phyloP scores from a whole-genome alignment of 176 grass and related monocot species.

The Paspalum notatum region DNA sequence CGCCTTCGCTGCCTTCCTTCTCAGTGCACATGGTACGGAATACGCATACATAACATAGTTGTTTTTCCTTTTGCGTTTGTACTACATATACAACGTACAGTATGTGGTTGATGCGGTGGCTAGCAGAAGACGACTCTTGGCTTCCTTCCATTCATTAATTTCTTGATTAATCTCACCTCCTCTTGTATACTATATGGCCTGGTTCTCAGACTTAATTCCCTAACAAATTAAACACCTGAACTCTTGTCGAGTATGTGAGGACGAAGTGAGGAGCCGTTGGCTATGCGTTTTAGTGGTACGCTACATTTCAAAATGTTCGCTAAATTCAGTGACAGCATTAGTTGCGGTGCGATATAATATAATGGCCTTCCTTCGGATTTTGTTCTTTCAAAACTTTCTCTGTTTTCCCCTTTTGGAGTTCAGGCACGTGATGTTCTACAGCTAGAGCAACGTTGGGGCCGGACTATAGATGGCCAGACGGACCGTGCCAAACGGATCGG shows the following conservation, averaged over 20 bases:
- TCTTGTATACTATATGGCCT: neutral
- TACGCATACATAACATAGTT: neutral
- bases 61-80: neutral
- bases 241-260: neutral
- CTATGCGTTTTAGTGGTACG: neutral
- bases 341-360: neutral
- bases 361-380: neutral
- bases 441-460: no score
- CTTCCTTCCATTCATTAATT: neutral
- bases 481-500: no score
- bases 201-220: neutral
- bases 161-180: neutral
- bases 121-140: neutral
- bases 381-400: no score
- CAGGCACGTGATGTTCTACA: no score
- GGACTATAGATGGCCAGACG: no score
- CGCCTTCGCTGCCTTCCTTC: neutral
- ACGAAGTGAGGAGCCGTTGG: neutral
- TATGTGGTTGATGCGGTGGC: neutral
- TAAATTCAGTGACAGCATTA: neutral
- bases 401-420: no score
- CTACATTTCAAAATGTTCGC: neutral
- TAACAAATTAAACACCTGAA: neutral
- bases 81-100: neutral
- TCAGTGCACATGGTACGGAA: slow-evolving; percentile 3